Evolutionary conservation across 2,329 filamentous ascomycete genomes (phyloP), one percentile per base, ranked within the genome.

Genomic region (Arthrobotrys conoides): DNA sequence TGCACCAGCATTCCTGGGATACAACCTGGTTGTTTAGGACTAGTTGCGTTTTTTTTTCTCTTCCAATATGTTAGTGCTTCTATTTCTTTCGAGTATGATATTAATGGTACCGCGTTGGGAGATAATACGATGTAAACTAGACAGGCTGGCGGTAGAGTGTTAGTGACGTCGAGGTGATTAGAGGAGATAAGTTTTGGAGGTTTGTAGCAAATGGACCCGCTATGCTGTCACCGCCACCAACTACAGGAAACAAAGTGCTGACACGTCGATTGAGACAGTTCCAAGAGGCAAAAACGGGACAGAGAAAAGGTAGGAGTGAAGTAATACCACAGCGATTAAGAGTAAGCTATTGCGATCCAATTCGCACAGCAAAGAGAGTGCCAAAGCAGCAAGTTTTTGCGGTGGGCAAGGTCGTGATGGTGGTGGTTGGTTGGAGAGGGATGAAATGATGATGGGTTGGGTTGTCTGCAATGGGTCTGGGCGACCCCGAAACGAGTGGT

Each of bases 1-100:
- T 77, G 67, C 61, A 77, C 67, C 61, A 77, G 73, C 73, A 77
- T 77, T 77, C 73, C 73, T 77, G 53, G 53, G 41, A 59, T 51
- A 71, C 67, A 65, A 72, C 57, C 72, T 61, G 20, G 33, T 41
- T 27, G 57, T 61, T 61, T 51, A 20, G 36, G 6, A 61, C 57
- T 44, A 44, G 33, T 59, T 36, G 36, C 24, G 24, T 41, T 41
- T 61, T 61, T 27, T 10, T 27, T 61, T 41, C 20, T 41, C 8
- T 59, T 41, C 20, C 18, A 1, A n/a, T 69, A 20, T 22, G n/a
- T n/a, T n/a, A n/a, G n/a, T 24, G 41, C 16, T 61, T 18, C 5
- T 24, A 8, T 41, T 38, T 10, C 10, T n/a, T 69, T 27, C n/a
- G 51, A 27, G 24, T 59, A 20, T 66, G 10, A 66, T 57, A 9